Evolutionary conservation across 345 rosid genomes (phyloP).

Genomic region (Euphorbia lathyris): DNA sequence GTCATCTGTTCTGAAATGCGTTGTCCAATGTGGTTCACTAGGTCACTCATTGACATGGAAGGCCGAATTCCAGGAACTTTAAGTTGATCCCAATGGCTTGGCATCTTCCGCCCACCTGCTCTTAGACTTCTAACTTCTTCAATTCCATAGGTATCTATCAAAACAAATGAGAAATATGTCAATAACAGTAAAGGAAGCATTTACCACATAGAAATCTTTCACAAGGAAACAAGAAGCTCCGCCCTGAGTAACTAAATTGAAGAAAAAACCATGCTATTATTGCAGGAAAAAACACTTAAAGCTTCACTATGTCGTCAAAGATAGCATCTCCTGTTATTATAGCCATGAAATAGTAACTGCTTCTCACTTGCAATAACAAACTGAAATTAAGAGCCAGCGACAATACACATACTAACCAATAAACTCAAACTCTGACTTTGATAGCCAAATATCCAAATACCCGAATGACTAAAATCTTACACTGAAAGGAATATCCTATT

Average conservation of each 20-base stretch:
- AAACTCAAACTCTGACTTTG: not conserved
- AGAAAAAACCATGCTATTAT: no score
- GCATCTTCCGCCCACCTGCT: constrained; percentile 28
- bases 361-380: not conserved
- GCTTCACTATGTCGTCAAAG: not conserved
- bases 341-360: not conserved
- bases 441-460: not conserved
- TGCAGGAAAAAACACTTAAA: not conserved
- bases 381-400: not conserved
- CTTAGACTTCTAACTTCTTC: constrained; percentile 27
- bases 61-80: constrained; percentile 77
- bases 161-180: constrained; percentile 21
- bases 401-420: not conserved
- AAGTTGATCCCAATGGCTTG: constrained; percentile 61
- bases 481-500: not conserved
- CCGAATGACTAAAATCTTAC: not conserved
- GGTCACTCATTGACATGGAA: constrained; percentile 88
- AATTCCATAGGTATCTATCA: constrained; percentile 50
- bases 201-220: not conserved
- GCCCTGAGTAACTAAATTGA: not conserved
- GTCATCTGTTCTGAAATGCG: constrained; percentile 65
- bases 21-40: constrained; percentile 62
- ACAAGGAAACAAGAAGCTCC: not conserved
- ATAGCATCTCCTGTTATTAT: not conserved
- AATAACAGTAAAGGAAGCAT: not conserved